Conservation (phyloP, 352 stramenopile species). For the Thalassiosira livingstoniorum region DNA sequence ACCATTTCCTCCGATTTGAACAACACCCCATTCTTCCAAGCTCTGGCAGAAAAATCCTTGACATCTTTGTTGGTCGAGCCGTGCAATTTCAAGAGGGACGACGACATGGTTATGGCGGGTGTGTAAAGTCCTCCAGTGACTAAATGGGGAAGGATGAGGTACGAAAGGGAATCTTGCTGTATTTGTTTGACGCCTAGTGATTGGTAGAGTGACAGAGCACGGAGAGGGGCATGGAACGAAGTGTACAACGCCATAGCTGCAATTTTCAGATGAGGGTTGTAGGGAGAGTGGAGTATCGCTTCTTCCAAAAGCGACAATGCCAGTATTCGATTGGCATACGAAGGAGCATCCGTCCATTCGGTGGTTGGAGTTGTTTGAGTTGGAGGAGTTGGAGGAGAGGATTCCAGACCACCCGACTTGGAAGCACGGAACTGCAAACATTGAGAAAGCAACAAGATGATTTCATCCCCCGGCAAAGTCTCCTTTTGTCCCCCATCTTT, state of each 20-base stretch:
- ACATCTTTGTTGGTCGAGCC: constrained; percentile 67
- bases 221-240: constrained; percentile 48
- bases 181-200: constrained; percentile 78
- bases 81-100: constrained; percentile 73
- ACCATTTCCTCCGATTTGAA: constrained; percentile 80
- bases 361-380: no score
- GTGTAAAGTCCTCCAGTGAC: constrained; percentile 74
- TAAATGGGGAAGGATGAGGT: constrained; percentile 70
- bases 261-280: constrained; percentile 83
- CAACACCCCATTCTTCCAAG: constrained; percentile 70
- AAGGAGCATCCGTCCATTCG: not conserved
- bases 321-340: constrained; percentile 19
- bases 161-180: constrained; percentile 79
- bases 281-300: constrained; percentile 73
- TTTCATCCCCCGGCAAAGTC: constrained; percentile 75
- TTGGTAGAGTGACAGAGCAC: constrained; percentile 66
- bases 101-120: constrained; percentile 60
- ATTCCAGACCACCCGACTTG: no score
- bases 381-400: no score
- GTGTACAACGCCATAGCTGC: constrained; percentile 66
- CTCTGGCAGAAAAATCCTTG: constrained; percentile 61
- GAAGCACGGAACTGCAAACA: constrained; percentile 53
- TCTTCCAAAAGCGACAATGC: constrained; percentile 63
- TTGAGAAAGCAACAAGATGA: constrained; percentile 73
- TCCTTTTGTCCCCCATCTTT: constrained; percentile 74